Evolutionary conservation across 164 flowering plant genomes (phyloP).

Genomic region (Annona cherimola): DNA sequence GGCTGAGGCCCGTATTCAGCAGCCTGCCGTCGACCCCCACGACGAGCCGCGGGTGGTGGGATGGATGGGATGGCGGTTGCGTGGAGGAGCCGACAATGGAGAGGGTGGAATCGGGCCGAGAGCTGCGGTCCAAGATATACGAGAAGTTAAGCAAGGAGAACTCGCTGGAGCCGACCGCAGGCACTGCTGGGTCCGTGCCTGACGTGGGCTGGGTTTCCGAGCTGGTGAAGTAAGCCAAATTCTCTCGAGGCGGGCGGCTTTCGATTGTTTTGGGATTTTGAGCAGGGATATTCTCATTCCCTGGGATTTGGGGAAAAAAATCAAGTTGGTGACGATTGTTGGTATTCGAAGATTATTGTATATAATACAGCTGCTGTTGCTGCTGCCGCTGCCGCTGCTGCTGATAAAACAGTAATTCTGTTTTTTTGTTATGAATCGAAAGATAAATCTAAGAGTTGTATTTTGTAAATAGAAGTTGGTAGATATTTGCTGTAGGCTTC

Average conservation of each 20-base stretch:
- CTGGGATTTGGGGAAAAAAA: conserved; percentile 1
- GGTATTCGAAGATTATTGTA: conserved; percentile 6
- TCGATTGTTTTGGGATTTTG: conserved; percentile 1
- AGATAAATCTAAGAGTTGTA: background rate
- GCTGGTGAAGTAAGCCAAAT: conserved; percentile 40
- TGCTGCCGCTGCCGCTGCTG: background rate
- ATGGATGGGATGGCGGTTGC: conserved; percentile 16
- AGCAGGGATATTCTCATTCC: background rate
- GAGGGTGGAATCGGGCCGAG: conserved; percentile 73
- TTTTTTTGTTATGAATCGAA: background rate
- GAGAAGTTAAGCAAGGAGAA: conserved; percentile 64
- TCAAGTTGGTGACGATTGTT: background rate
- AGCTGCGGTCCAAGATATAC: conserved; percentile 49
- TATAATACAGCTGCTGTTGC: background rate
- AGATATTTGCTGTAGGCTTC: background rate
- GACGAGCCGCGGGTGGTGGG: conserved; percentile 16
- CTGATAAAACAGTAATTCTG: background rate
- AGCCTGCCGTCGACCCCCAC: conserved; percentile 73
- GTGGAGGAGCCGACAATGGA: conserved; percentile 54
- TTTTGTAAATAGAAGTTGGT: background rate
- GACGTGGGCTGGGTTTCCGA: conserved; percentile 83
- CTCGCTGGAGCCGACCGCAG: conserved; percentile 37
- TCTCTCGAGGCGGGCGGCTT: background rate
- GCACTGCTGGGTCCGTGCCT: conserved; percentile 24
- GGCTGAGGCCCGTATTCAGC: conserved; percentile 39